Evolutionary conservation across 176 grass and related monocot species (phyloP).

Genomic region (Zizania latifolia): DNA sequence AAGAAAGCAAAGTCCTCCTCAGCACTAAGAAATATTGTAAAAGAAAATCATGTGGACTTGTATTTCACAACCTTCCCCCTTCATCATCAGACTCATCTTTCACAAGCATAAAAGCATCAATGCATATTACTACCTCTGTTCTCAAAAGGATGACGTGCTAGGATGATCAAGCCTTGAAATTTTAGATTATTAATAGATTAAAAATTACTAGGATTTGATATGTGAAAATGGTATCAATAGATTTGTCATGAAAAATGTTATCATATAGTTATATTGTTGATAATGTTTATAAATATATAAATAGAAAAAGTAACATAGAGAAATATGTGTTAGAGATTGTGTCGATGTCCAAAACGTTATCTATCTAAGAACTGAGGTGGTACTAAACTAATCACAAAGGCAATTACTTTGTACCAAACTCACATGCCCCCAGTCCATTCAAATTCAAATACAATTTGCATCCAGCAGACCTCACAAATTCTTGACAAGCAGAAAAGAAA

Average conservation of each 20-base stretch:
- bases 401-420: conserved; percentile 15
- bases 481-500: not conserved
- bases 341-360: too few species aligned
- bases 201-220: too few species aligned
- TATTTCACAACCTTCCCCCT: not conserved
- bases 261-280: too few species aligned
- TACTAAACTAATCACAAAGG: conserved; percentile 11
- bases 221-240: too few species aligned
- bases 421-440: not conserved
- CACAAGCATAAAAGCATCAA: not conserved
- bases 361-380: too few species aligned
- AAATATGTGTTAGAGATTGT: too few species aligned
- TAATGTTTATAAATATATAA: too few species aligned
- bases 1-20: not conserved
- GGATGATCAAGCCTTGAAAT: too few species aligned
- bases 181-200: too few species aligned
- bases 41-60: not conserved
- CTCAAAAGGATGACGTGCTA: too few species aligned
- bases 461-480: not conserved
- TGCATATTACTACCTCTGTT: not conserved
- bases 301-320: too few species aligned
- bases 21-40: not conserved
- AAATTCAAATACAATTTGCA: not conserved
- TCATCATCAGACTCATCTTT: not conserved
- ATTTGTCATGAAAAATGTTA: too few species aligned